These are phyloP conservation scores for Phycomyces blakesleeanus DNA, from an alignment of 192 early-diverging fungal genomes.

Conservation along the genomic window DNA sequence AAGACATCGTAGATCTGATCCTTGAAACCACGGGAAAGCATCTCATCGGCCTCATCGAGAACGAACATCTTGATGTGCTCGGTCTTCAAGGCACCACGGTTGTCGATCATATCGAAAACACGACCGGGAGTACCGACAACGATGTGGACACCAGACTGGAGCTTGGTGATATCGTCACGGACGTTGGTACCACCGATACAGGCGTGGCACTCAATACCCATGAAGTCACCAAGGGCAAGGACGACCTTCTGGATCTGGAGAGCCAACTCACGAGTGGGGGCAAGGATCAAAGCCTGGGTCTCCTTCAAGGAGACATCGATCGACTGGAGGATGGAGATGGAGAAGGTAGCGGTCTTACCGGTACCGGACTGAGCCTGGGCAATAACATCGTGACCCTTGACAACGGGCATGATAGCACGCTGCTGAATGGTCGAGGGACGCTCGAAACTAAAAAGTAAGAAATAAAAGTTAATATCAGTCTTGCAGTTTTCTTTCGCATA, in stretches of 20 bases:
- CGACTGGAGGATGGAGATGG: conserved; percentile 96
- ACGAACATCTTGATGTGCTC: conserved; percentile 95
- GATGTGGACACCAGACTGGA: conserved; percentile 82
- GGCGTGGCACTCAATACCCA: conserved; percentile 90
- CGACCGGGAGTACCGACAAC: conserved; percentile 98
- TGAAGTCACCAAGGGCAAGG: conserved; percentile 91
- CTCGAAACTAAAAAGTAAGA: conserved; percentile 71
- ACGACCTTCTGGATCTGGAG: conserved; percentile 97
- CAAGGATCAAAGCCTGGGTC: conserved; percentile 94
- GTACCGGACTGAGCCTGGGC: conserved; percentile 99
- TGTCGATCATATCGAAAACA: conserved; percentile 97
- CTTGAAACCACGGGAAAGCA: conserved; percentile 98
- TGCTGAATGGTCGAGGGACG: conserved; percentile 95
- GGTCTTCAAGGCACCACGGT: conserved; percentile 76
- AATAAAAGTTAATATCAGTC: too few species aligned
- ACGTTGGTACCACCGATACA: conserved; percentile 98
- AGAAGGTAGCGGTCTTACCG: conserved; percentile 99
- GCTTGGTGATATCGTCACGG: conserved; percentile 82
- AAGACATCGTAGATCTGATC: conserved; percentile 98
- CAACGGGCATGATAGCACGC: conserved; percentile 93
- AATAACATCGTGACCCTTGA: conserved; percentile 97
- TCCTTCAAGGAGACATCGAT: conserved; percentile 74
- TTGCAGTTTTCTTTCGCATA: too few species aligned
- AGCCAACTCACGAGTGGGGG: conserved; percentile 98
- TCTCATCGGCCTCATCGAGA: conserved; percentile 99